Base-by-base conservation (phyloP, 345 rosid genomes). In the Syzygium oleosum region DNA sequence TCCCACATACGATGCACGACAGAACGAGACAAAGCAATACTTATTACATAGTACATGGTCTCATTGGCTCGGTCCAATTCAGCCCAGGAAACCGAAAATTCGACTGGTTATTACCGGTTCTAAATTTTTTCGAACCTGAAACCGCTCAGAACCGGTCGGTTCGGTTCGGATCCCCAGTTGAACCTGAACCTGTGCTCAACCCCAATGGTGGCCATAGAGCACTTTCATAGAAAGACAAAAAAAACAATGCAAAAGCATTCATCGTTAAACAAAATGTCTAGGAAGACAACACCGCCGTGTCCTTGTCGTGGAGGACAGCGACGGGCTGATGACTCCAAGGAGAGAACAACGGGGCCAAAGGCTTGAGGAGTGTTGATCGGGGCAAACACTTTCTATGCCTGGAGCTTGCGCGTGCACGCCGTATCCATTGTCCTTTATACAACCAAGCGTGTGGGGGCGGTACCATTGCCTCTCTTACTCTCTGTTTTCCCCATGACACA, bases 71-170 rank as follows among this genome's bases (percentile, higher is more conserved):
- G 0, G 68, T 3, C 17, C 73, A 61, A 43, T 43, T 43, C 7
- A 6, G 46, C 46, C 46, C 46, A 43, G 46, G 46, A 43, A n/a
- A 61, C 0, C 0, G 9, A 12, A 15, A 27, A 27, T 12, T 12
- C 1, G 1, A 59, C 4, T 13, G 4, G 6, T 59, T 13, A 27
- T 27, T 27, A 3, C 6, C 8, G 3, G 25, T 27, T 59, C 17
- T 59, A 12, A 12, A 12, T 5, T 5, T 27, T 27, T 59, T 27
- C 4, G 7, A 43, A 43, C 46, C 7, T 43, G 46, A 3, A 59
- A 59, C 1, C 0, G 8, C 1, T 43, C 46, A 12, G 7, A 61
- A 61, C n/a, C 17, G 2, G 2, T 0, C 4, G 15, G 0, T n/a
- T 61, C 1, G 1, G 15, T n/a, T 17, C 7, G 3, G 12, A 27